Conservation (phyloP, 768 basidiomycete species). For the Xanthoconium stramineum region DNA sequence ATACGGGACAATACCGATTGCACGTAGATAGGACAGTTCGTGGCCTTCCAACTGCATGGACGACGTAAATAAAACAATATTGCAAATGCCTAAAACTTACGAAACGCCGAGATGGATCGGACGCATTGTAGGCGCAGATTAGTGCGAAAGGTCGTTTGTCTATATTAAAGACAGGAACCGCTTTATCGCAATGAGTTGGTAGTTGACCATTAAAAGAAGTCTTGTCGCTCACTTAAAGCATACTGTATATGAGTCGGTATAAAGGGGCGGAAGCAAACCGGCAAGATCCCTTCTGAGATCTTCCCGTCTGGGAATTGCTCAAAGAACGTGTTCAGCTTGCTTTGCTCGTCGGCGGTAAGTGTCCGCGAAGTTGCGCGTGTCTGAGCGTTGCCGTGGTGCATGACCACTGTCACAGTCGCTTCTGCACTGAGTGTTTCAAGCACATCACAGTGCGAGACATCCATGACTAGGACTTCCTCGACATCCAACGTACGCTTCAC, state of each 20-base stretch:
- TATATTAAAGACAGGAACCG: constrained; percentile 90
- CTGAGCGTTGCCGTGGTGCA: constrained; percentile 65
- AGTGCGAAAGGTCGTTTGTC: constrained; percentile 90
- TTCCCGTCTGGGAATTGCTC: constrained; percentile 78
- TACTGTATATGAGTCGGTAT: constrained; percentile 81
- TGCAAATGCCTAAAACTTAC: constrained; percentile 39
- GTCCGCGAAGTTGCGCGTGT: constrained; percentile 49
- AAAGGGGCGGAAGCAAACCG: constrained; percentile 77
- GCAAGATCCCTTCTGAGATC: constrained; percentile 84
- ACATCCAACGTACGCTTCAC: constrained; percentile 89
- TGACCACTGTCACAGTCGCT: constrained; percentile 61
- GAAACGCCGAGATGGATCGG: constrained; percentile 76
- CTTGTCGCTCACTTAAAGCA: constrained; percentile 65
- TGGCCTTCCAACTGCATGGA: constrained; percentile 74
- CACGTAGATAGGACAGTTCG: constrained; percentile 86
- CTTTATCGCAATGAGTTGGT: constrained; percentile 35
- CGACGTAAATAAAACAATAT: constrained; percentile 6
- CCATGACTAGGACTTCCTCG: constrained; percentile 89
- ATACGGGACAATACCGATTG: constrained; percentile 56
- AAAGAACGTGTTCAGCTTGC: constrained; percentile 74
- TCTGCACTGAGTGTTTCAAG: constrained; percentile 64
- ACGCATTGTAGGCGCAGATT: constrained; percentile 87
- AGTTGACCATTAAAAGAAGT: not conserved
- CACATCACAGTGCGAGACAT: constrained; percentile 88
- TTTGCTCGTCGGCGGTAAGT: constrained; percentile 69